Base-by-base conservation (phyloP, 192 early-diverging fungal genomes). In the Backusella macrospora region DNA sequence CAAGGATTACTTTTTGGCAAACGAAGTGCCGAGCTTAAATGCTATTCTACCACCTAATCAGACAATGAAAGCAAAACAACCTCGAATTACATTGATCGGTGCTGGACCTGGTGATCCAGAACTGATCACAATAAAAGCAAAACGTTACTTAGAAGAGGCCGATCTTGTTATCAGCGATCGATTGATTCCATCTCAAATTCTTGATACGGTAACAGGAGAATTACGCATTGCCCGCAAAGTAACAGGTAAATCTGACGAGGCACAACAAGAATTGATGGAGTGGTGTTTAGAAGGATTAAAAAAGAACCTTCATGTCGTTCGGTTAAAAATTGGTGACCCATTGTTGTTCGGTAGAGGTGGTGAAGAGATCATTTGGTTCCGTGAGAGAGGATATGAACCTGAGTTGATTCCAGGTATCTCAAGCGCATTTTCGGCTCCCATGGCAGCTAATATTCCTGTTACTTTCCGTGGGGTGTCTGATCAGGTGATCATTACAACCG, bases 331-430 rank as follows among this genome's bases (percentile, higher is more conserved):
- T 49, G 96, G 96, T n/a, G 95, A 97, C 70, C 94, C 94, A 26
- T 94, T 96, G 75, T 86, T 98, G 48, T 98, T 95, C 75, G 96
- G 95, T 9, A 91, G 96, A 14, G 96, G 95, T 23, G 95, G 90
- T 15, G 96, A 98, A 77, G 96, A 98, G 77, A 80, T 95, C 10
- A 52, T 91, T 47, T 92, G 84, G 66, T 93, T 95, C 79, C 84
- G 87, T 16, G 78, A 86, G 21, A 81, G 84, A 68, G 96, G 95
- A 6, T 92, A 87, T 66, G 88, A 92, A 34, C 82, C 85, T 6
- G 84, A 89, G 49, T 84, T 95, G 13, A 80, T 95, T 0, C 92
- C 94, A 3, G 96, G 95, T 21, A 86, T 98, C 12, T 87, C 90
- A 0, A 92, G 91, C 65, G 88, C 88, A 13, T 85, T 95, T 66